These are phyloP conservation scores for Suillus plorans DNA, from an alignment of 768 basidiomycete genomes.

Conservation along the genomic window DNA sequence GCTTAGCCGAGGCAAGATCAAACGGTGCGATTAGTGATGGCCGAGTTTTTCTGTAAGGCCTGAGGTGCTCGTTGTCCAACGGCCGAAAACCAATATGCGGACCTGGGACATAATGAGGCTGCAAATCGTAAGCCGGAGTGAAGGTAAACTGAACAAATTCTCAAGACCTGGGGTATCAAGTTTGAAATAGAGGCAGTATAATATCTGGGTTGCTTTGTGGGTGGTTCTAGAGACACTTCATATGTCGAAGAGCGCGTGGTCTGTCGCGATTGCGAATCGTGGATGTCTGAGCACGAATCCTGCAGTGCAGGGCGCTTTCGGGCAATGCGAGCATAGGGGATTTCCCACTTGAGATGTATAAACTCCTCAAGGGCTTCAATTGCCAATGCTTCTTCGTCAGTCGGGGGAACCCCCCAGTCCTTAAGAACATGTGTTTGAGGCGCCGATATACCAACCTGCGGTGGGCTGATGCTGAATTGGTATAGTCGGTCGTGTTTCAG, in stretches of 20 bases:
- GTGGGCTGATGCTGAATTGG: slow-evolving; percentile 23
- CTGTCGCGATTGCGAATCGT: slow-evolving; percentile 1
- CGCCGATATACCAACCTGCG: slow-evolving; percentile 1
- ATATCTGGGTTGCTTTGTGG: slow-evolving; percentile 34
- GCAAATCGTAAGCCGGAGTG: slow-evolving; percentile 13
- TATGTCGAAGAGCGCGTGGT: slow-evolving; percentile 4
- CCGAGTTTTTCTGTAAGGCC: slow-evolving; percentile 34
- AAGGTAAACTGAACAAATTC: slow-evolving; percentile 2
- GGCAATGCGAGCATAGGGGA: background rate
- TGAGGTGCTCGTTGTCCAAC: slow-evolving; percentile 21
- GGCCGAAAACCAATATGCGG: slow-evolving; percentile 16
- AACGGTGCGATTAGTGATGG: slow-evolving; percentile 39
- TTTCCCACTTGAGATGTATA: background rate
- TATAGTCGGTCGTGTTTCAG: slow-evolving; percentile 19
- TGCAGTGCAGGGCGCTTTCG: background rate
- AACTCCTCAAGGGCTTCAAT: slow-evolving; percentile 47
- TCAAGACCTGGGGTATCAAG: slow-evolving; percentile 47
- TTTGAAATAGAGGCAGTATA: slow-evolving; percentile 35
- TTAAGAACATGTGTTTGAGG: slow-evolving; percentile 18
- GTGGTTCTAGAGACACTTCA: slow-evolving; percentile 9
- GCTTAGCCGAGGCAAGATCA: slow-evolving; percentile 30
- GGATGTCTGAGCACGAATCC: background rate
- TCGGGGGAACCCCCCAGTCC: slow-evolving; percentile 40
- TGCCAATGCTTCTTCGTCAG: slow-evolving; percentile 36
- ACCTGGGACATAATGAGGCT: slow-evolving; percentile 25